Base-by-base conservation (phyloP, 73 alveolate genomes). In the Paraurostyla sp. region DNA sequence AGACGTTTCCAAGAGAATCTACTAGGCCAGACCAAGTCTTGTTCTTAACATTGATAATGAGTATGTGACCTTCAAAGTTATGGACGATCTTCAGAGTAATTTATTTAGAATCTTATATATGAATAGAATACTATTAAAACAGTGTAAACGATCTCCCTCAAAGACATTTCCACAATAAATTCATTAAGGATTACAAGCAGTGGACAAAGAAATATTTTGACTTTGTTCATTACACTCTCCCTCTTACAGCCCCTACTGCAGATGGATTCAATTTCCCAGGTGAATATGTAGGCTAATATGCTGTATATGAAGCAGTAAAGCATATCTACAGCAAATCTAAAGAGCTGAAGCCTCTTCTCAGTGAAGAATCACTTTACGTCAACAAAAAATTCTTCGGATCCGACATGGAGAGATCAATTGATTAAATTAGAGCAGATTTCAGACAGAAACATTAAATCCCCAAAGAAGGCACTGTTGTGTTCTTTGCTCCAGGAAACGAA, bases 401-500 rank as follows among this genome's bases (percentile, higher is more conserved):
- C 29, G 92, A 90, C 25, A 20, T 60, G 20, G 95, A 90, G 58
- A 50, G 38, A 23, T 65, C 76, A 6, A 71, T 90, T 46, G 48
- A 82, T 13, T n/a, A 82, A 59, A 51, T 75, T 22, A 90, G 78
- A 48, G 40, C 18, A 3, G 54, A 49, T 18, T 90, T 65, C 68
- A 83, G 95, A 42, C 56, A 65, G 36, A 40, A 65, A 68, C 90
- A 90, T 71, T 15, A 54, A 18, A 90, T 90, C 30, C 80, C 43
- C 16, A 49, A 81, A 16, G 71, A 65, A 16, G 80, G 54, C 36
- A 49, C 85, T 33, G 86, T 71, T 13, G 83, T 90, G 33, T 90
- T 90, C 90, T 29, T 90, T 57, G 78, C 95, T 11, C 95, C 95
- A 13, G 95, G 95, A 43, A 90, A 90, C 32, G 90, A 83, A 45